A percentile compares a stretch with the other conserved stretches of the same genome.
Evolutionary conservation across 805 yeast species (phyloP).

Genomic region (Lipomyces kockii): DNA sequence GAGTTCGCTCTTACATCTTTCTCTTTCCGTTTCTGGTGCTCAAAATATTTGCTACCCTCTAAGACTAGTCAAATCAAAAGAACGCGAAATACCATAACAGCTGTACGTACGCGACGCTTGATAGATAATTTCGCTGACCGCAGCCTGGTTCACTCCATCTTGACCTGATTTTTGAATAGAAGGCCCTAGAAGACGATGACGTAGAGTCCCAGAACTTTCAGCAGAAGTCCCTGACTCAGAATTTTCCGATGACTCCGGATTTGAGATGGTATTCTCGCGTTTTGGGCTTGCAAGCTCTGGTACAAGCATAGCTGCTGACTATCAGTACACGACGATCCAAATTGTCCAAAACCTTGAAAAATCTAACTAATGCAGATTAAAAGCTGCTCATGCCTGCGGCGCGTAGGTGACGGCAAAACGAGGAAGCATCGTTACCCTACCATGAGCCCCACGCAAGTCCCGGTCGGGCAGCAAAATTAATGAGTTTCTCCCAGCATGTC

Average conservation of each 20-base stretch:
- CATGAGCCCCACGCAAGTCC: neutral
- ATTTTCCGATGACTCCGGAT: neutral
- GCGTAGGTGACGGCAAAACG: neutral
- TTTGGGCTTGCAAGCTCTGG: neutral
- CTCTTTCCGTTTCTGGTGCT: constrained; percentile 36
- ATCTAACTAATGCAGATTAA: too few relatives aligned
- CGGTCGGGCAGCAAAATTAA: neutral
- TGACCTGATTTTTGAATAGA: constrained; percentile 39
- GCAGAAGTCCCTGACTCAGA: neutral
- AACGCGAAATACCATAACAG: too few relatives aligned
- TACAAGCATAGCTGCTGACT: neutral
- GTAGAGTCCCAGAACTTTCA: constrained; percentile 13
- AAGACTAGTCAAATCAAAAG: neutral
- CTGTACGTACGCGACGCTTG: constrained; percentile 33
- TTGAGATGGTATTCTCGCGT: neutral
- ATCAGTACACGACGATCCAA: neutral
- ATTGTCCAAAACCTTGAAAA: neutral
- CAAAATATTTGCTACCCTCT: constrained; percentile 39
- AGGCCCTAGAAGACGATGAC: constrained; percentile 38
- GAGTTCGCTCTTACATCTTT: constrained; percentile 12
- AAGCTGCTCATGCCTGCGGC: neutral
- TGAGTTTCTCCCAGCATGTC: too few relatives aligned
- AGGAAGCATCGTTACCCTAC: neutral
- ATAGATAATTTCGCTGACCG: constrained; percentile 35
- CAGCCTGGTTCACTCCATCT: constrained; percentile 38